Conservation (phyloP, 345 rosid genomes). For the Salix dunnii region DNA sequence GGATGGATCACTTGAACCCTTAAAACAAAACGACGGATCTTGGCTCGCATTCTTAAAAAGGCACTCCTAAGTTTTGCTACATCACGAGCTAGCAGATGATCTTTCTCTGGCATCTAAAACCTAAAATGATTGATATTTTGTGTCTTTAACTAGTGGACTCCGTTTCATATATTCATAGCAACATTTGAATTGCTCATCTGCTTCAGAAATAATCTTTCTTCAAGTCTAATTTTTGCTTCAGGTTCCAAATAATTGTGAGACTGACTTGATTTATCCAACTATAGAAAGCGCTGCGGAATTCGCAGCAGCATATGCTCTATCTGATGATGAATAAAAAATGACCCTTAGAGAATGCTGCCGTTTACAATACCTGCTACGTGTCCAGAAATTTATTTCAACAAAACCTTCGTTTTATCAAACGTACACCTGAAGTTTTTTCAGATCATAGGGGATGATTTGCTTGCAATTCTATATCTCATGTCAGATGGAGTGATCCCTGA, state of each 20-base stretch:
- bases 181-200: conserved; percentile 1
- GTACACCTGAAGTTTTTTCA: conserved; percentile 21
- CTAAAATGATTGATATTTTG: neutral
- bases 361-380: too few relatives aligned
- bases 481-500: too few relatives aligned
- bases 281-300: conserved; percentile 64
- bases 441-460: conserved; percentile 89
- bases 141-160: neutral
- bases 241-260: conserved; percentile 97
- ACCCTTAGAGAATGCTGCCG: conserved; percentile 51
- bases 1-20: conserved; percentile 75
- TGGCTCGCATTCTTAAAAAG: conserved; percentile 89
- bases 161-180: neutral
- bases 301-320: conserved; percentile 58
- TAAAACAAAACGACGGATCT: conserved; percentile 86
- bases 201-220: conserved; percentile 6
- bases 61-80: conserved; percentile 18
- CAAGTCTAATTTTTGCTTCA: conserved; percentile 25
- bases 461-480: conserved; percentile 83
- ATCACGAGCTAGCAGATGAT: neutral
- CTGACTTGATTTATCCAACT: conserved; percentile 90
- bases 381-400: neutral
- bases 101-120: neutral
- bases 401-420: neutral
- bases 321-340: conserved; percentile 50